Conservation (phyloP, 225 moss, liverwort and hornwort genomes). For the Ulota crispa region DNA sequence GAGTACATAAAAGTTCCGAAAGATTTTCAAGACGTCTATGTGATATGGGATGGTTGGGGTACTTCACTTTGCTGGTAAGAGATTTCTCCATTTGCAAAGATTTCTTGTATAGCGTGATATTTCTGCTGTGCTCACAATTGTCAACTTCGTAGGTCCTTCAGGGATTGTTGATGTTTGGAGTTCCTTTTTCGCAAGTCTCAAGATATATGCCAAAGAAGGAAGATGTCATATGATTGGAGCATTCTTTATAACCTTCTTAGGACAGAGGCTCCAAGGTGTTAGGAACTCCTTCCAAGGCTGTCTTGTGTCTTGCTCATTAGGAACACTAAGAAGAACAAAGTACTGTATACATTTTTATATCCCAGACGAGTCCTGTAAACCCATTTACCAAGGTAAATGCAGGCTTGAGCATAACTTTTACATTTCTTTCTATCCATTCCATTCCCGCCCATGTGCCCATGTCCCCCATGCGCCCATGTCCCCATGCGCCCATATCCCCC, state of each 20-base stretch:
- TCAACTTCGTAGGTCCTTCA: not conserved
- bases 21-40: constrained; percentile 50
- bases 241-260: not conserved
- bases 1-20: constrained; percentile 58
- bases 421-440: too few species aligned
- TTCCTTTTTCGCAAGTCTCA: not conserved
- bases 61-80: constrained; percentile 92
- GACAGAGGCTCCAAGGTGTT: not conserved
- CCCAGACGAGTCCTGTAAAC: too few species aligned
- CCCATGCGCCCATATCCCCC: too few species aligned
- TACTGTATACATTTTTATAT: too few species aligned
- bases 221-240: not conserved
- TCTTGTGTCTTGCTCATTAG: not conserved
- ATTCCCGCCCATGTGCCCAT: too few species aligned
- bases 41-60: constrained; percentile 98
- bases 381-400: too few species aligned
- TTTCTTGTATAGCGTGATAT: not conserved
- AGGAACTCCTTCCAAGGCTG: not conserved
- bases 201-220: not conserved
- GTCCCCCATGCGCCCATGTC: too few species aligned
- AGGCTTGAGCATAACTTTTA: too few species aligned
- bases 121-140: not conserved
- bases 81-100: not conserved
- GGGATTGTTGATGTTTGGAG: not conserved
- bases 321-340: not conserved